phyloP scores from a whole-genome alignment of 208 protist genomes.

The Entamoeba dispar region DNA sequence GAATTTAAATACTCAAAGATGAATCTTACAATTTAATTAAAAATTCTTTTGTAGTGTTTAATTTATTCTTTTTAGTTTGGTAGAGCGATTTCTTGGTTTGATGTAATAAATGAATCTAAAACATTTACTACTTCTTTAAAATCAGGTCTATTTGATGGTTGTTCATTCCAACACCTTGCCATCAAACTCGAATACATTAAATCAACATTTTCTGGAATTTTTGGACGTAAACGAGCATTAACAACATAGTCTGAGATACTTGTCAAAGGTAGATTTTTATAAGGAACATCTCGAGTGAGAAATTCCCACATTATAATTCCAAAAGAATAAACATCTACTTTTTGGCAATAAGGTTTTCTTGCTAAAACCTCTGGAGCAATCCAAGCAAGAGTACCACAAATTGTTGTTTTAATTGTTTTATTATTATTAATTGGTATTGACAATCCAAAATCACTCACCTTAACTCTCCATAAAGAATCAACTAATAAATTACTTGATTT shows the following conservation, averaged over 20 bases:
- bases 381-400: constrained; percentile 15
- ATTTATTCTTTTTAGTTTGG: no score
- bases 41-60: no score
- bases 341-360: constrained; percentile 23
- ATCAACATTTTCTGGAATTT: background rate
- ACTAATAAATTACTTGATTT: constrained; percentile 10
- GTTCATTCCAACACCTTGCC: background rate
- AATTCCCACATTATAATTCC: constrained; percentile 19
- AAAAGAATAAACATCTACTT: constrained; percentile 14
- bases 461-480: background rate
- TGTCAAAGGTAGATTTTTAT: background rate
- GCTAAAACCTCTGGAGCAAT: constrained; percentile 33
- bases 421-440: background rate
- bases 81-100: background rate
- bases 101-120: background rate
- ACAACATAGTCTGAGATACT: background rate
- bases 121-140: background rate
- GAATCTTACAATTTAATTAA: no score
- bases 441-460: constrained; percentile 14
- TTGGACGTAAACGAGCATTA: background rate
- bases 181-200: background rate
- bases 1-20: no score
- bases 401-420: background rate
- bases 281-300: background rate
- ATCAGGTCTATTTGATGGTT: background rate